These are phyloP conservation scores for Fusarium sp. DNA, from an alignment of 2,329 filamentous ascomycete genomes.

Conservation along the genomic window DNA sequence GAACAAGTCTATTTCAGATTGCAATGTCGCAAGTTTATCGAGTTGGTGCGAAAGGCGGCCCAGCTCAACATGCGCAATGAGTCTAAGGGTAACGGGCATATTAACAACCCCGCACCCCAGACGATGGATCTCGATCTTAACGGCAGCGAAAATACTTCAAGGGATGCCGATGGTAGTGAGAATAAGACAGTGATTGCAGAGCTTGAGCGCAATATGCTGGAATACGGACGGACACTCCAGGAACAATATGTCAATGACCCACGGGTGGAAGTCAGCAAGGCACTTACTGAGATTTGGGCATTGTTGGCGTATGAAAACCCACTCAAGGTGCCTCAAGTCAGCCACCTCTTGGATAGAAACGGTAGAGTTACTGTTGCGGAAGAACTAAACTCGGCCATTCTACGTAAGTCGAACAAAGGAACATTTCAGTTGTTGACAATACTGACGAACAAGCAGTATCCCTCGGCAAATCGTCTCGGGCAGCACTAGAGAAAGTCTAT, in stretches of 20 bases:
- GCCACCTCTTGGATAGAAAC: constrained; percentile 78
- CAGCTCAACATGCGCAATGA: constrained; percentile 66
- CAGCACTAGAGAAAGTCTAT: constrained; percentile 84
- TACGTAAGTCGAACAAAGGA: constrained; percentile 68
- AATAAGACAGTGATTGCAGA: constrained; percentile 48
- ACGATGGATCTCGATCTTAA: constrained; percentile 67
- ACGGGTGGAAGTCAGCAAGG: constrained; percentile 74
- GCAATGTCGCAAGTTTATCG: constrained; percentile 90
- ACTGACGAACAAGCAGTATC: constrained; percentile 68
- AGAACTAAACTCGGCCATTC: constrained; percentile 91
- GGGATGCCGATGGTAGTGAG: constrained; percentile 60
- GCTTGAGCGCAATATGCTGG: constrained; percentile 74
- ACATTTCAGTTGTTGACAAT: neutral
- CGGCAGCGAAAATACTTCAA: constrained; percentile 50
- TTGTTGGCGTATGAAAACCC: constrained; percentile 89
- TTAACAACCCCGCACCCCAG: constrained; percentile 50
- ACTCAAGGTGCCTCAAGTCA: constrained; percentile 75
- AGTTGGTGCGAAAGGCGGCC: constrained; percentile 84
- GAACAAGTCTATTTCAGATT: constrained; percentile 88
- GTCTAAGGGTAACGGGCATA: constrained; percentile 56
- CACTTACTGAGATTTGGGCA: constrained; percentile 86
- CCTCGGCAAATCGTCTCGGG: constrained; percentile 86
- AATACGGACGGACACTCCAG: constrained; percentile 82
- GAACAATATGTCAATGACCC: constrained; percentile 79
- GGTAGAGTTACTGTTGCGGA: constrained; percentile 85